These are phyloP conservation scores for Houttuynia cordata DNA, from an alignment of 164 flowering plant genomes.

Conservation along the genomic window DNA sequence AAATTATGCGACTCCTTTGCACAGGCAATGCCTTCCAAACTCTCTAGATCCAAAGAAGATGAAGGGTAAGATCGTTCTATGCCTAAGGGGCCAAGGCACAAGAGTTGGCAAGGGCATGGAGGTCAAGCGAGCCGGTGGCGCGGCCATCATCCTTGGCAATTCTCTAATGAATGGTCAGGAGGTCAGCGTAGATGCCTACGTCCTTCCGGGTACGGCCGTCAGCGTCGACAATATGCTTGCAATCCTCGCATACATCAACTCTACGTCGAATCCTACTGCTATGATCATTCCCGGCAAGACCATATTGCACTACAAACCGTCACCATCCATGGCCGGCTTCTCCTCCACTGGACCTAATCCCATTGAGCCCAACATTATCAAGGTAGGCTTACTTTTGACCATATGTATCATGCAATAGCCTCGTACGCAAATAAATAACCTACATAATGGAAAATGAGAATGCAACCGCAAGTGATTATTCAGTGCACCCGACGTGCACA, in stretches of 20 bases:
- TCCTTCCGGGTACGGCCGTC: slow-evolving; percentile 69
- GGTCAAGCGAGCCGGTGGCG: slow-evolving; percentile 76
- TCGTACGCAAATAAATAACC: too few species aligned
- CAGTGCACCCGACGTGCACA: too few species aligned
- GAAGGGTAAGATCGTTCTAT: slow-evolving; percentile 66
- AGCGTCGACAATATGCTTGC: slow-evolving; percentile 17
- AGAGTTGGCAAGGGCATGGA: slow-evolving; percentile 61
- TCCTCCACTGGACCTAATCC: slow-evolving; percentile 67
- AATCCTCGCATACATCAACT: slow-evolving; percentile 49
- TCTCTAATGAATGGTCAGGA: slow-evolving; percentile 27
- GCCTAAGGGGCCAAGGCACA: slow-evolving; percentile 57
- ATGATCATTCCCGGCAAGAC: slow-evolving; percentile 34
- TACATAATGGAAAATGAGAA: too few species aligned
- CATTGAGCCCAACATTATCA: slow-evolving; percentile 64
- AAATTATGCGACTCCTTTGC: background rate
- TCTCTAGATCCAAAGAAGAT: slow-evolving; percentile 44
- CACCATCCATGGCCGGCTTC: slow-evolving; percentile 82
- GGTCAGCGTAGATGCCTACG: slow-evolving; percentile 35
- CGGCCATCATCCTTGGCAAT: slow-evolving; percentile 57
- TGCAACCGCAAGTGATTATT: too few species aligned
- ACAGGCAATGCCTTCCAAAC: slow-evolving; percentile 61
- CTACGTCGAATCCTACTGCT: slow-evolving; percentile 43
- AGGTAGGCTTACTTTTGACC: slow-evolving; percentile 29
- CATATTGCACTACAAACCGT: slow-evolving; percentile 32
- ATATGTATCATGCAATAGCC: too few species aligned